Evolutionary conservation across 2,329 filamentous ascomycete species (phyloP).

Genomic region (Ascocoryne sarcoides): DNA sequence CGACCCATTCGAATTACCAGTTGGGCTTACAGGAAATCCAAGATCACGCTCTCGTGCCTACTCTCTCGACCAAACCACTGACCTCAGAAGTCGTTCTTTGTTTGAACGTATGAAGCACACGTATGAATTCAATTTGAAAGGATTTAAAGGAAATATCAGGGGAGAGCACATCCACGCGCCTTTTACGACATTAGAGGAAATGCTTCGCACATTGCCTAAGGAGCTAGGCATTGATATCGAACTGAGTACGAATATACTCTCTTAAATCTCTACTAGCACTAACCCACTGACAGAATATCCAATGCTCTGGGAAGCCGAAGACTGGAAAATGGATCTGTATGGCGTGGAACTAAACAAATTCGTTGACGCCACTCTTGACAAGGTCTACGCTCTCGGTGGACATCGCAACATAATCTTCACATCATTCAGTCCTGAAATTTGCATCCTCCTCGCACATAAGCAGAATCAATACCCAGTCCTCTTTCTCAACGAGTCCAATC

Average conservation of each 20-base stretch:
- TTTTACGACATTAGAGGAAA: slow-evolving; percentile 10
- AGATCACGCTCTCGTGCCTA: slow-evolving; percentile 2
- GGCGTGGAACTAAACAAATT: slow-evolving; percentile 6
- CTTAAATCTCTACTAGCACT: not conserved
- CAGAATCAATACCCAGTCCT: slow-evolving; percentile 9
- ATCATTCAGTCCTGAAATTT: slow-evolving; percentile 9
- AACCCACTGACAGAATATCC: slow-evolving; percentile 8
- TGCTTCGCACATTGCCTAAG: slow-evolving; percentile 7
- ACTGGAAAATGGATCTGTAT: slow-evolving; percentile 10
- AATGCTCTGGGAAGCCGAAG: slow-evolving; percentile 10
- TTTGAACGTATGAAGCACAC: slow-evolving; percentile 9
- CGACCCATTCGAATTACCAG: not conserved
- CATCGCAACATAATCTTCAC: slow-evolving; percentile 5
- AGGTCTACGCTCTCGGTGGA: slow-evolving; percentile 1
- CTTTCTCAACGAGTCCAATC: slow-evolving; percentile 7
- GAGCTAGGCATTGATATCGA: slow-evolving; percentile 7
- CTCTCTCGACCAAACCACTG: slow-evolving; percentile 3
- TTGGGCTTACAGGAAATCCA: not conserved
- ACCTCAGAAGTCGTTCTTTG: slow-evolving; percentile 1
- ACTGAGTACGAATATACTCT: slow-evolving; percentile 6
- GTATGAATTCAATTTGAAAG: slow-evolving; percentile 6
- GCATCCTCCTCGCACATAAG: slow-evolving; percentile 9
- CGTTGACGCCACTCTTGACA: slow-evolving; percentile 5
- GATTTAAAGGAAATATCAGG: slow-evolving; percentile 10
- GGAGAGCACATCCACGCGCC: slow-evolving; percentile 7